A percentile compares a stretch with the other conserved stretches of the same genome.
phyloP scores from a whole-genome alignment of 805 yeast genomes.

The Suhomyces pyralidae region DNA sequence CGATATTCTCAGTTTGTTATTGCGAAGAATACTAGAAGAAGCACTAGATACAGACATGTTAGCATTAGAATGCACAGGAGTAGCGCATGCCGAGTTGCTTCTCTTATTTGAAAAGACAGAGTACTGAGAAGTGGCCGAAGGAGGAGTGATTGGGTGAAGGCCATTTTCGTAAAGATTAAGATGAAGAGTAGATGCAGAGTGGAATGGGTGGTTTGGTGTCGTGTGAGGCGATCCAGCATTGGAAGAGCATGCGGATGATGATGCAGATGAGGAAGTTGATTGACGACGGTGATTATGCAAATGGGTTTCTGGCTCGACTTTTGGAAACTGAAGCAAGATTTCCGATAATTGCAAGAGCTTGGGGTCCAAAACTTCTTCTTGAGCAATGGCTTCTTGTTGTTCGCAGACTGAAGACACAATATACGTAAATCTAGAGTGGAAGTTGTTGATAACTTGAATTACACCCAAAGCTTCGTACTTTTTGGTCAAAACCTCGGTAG shows the following conservation, averaged over 20 bases:
- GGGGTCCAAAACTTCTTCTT: conserved; percentile 9
- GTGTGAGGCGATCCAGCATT: conserved; percentile 4
- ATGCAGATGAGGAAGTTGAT: conserved; percentile 4
- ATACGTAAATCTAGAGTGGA: conserved; percentile 14
- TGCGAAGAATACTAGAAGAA: conserved; percentile 6
- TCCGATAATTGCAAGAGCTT: conserved; percentile 23
- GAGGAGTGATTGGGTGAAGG: conserved; percentile 37
- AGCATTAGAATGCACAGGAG: conserved; percentile 21
- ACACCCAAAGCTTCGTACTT: conserved; percentile 54
- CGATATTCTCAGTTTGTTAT: conserved; percentile 10
- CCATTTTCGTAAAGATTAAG: conserved; percentile 5
- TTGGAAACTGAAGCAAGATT: conserved; percentile 24
- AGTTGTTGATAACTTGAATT: conserved; percentile 42
- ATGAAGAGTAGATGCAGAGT: conserved; percentile 2
- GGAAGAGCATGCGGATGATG: conserved; percentile 5
- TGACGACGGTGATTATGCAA: conserved; percentile 1
- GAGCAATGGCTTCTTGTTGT: conserved; percentile 16
- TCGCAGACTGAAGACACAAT: conserved; percentile 23
- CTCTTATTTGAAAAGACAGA: conserved; percentile 34
- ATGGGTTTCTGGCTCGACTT: conserved; percentile 2
- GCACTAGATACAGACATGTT: conserved; percentile 4
- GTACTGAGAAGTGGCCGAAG: conserved; percentile 40
- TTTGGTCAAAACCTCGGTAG: conserved; percentile 51
- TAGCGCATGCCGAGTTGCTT: conserved; percentile 17
- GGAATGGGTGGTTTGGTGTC: conserved; percentile 4